Evolutionary conservation across 192 early-diverging fungal species (phyloP).

Genomic region (Thamnidium elegans): DNA sequence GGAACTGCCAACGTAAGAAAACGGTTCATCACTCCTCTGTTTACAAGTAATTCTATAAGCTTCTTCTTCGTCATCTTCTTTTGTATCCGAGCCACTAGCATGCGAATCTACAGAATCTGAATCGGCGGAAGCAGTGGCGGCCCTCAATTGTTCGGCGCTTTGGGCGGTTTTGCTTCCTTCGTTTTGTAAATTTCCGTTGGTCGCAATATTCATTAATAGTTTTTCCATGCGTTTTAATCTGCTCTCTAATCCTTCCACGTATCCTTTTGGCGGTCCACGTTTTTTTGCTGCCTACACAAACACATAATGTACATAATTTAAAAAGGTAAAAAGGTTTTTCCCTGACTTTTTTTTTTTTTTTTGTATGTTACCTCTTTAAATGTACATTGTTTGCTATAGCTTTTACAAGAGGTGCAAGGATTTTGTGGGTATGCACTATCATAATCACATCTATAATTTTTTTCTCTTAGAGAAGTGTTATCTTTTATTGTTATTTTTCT

Average conservation of each 20-base stretch:
- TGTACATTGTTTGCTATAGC: constrained; percentile 24
- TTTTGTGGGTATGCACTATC: constrained; percentile 6
- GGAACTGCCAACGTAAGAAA: constrained; percentile 27
- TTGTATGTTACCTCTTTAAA: constrained; percentile 26
- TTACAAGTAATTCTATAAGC: background rate
- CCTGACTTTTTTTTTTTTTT: background rate
- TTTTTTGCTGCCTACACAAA: constrained; percentile 31
- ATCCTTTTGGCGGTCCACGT: constrained; percentile 32
- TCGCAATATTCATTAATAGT: constrained; percentile 27
- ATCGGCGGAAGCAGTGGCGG: background rate
- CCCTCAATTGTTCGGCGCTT: too few relatives aligned
- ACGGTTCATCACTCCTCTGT: background rate
- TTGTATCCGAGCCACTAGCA: too few relatives aligned
- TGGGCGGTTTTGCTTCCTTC: background rate
- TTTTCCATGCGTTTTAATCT: constrained; percentile 32
- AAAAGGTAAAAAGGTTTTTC: background rate
- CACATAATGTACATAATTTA: background rate
- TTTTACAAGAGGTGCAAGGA: constrained; percentile 24
- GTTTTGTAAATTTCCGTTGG: constrained; percentile 11
- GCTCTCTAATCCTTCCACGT: constrained; percentile 30
- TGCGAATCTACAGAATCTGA: too few relatives aligned
- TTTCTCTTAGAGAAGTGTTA: background rate
- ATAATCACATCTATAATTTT: constrained; percentile 31
- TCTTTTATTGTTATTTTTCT: too few relatives aligned
- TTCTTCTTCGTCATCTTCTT: background rate